These are phyloP conservation scores for Cryptococcus sp. DNA, from an alignment of 1,284 basidiomycete species.

Conservation along the genomic window DNA sequence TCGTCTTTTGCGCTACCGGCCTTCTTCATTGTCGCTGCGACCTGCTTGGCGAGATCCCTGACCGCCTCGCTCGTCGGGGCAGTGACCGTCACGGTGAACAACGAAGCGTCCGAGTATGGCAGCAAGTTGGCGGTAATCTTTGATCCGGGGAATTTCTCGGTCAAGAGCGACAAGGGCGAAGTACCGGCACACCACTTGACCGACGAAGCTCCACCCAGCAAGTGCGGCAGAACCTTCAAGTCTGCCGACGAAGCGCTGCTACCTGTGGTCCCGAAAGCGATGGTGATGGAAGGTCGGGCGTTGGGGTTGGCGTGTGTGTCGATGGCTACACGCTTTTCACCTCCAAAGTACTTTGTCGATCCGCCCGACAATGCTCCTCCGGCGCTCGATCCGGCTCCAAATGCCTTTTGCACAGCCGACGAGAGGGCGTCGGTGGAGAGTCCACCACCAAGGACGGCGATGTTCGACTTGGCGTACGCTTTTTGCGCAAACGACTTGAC, in stretches of 20 bases:
- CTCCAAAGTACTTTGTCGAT: conserved; percentile 67
- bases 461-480: conserved; percentile 68
- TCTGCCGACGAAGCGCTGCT: conserved; percentile 54
- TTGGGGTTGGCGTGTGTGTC: conserved; percentile 54
- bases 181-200: conserved; percentile 78
- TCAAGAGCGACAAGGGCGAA: conserved; percentile 58
- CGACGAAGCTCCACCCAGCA: conserved; percentile 63
- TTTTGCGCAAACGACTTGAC: conserved; percentile 66
- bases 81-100: conserved; percentile 69
- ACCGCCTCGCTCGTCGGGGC: conserved; percentile 42
- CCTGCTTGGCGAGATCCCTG: conserved; percentile 56
- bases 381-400: conserved; percentile 48
- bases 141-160: conserved; percentile 43
- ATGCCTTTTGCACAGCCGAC: conserved; percentile 65
- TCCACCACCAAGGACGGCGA: conserved; percentile 80
- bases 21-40: conserved; percentile 59
- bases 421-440: conserved; percentile 66
- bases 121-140: conserved; percentile 67
- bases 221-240: conserved; percentile 67
- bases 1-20: conserved; percentile 61
- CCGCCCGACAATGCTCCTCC: conserved; percentile 39
- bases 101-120: conserved; percentile 81
- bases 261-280: conserved; percentile 69
- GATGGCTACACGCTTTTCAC: conserved; percentile 64
- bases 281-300: conserved; percentile 63